Conservation (phyloP, 345 rosid genomes). For the Rhodomyrtus tomentosa region DNA sequence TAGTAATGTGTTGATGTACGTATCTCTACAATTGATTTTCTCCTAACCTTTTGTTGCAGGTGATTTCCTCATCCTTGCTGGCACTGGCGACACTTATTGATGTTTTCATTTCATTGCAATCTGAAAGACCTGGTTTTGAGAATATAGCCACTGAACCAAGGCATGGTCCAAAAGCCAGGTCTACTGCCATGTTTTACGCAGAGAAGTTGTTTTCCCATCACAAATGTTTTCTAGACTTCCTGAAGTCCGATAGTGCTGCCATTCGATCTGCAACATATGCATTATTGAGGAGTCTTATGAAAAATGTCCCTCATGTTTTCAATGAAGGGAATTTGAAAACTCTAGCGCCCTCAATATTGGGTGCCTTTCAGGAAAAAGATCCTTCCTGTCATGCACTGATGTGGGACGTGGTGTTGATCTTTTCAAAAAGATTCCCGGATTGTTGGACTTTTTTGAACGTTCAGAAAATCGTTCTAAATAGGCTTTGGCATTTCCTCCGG, state of each 20-base stretch:
- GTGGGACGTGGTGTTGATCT: constrained; percentile 82
- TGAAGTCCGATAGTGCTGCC: constrained; percentile 59
- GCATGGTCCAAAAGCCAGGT: constrained; percentile 69
- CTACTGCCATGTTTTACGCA: constrained; percentile 50
- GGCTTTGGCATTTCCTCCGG: constrained; percentile 70
- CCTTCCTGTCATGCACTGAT: constrained; percentile 78
- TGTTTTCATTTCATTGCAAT: constrained; percentile 37
- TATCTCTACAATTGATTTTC: not conserved
- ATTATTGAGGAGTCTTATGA: constrained; percentile 54
- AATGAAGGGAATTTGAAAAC: constrained; percentile 49
- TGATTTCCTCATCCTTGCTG: constrained; percentile 69
- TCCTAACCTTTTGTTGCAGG: constrained; percentile 37
- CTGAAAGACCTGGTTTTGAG: constrained; percentile 54
- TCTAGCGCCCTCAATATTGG: constrained; percentile 62
- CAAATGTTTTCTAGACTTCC: constrained; percentile 64
- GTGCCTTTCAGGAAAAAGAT: constrained; percentile 82
- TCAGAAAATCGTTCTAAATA: constrained; percentile 53
- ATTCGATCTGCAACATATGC: constrained; percentile 78
- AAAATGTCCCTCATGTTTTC: constrained; percentile 59
- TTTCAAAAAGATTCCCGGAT: constrained; percentile 66
- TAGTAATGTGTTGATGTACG: not conserved
- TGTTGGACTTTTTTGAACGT: constrained; percentile 60
- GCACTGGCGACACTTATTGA: constrained; percentile 85
- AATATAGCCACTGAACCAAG: constrained; percentile 41
- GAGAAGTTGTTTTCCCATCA: constrained; percentile 66